phyloP scores from a whole-genome alignment of 2,329 filamentous ascomycete genomes.

The Colletotrichum incanum region DNA sequence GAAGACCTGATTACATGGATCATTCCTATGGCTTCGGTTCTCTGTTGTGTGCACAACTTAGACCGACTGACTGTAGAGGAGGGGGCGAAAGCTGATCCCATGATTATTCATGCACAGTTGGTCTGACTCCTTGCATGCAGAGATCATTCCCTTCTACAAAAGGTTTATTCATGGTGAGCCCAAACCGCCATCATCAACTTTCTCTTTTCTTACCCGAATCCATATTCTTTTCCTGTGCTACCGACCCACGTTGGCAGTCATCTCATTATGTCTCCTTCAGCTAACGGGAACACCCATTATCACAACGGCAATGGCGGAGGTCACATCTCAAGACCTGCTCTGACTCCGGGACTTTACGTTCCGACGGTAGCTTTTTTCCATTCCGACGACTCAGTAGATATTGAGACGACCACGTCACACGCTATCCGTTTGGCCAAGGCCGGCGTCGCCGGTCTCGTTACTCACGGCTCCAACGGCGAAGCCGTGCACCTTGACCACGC shows the following conservation, averaged over 20 bases:
- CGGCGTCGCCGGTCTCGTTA: constrained; percentile 77
- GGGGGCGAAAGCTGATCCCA: constrained; percentile 22
- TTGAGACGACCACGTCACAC: constrained; percentile 65
- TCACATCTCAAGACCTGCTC: constrained; percentile 15
- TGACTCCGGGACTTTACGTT: constrained; percentile 68
- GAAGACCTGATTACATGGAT: constrained; percentile 5
- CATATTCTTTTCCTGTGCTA: neutral
- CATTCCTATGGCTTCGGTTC: neutral
- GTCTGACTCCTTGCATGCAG: neutral
- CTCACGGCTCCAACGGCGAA: constrained; percentile 82
- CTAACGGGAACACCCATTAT: constrained; percentile 25
- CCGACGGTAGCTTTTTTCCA: constrained; percentile 77
- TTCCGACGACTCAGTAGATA: constrained; percentile 68
- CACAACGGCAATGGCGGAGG: constrained; percentile 30
- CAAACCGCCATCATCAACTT: neutral
- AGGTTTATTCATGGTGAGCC: neutral
- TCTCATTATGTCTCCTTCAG: constrained; percentile 38
- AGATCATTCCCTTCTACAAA: neutral
- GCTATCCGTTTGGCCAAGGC: constrained; percentile 73
- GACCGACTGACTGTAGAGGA: constrained; percentile 5
- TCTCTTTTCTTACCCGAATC: neutral
- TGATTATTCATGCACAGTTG: constrained; percentile 10
- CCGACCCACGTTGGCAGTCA: neutral
- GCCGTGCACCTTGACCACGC: constrained; percentile 69
- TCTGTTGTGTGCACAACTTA: constrained; percentile 26